These are phyloP conservation scores for Epicoccum nigrum DNA, from an alignment of 2,329 filamentous ascomycete species.

Conservation along the genomic window DNA sequence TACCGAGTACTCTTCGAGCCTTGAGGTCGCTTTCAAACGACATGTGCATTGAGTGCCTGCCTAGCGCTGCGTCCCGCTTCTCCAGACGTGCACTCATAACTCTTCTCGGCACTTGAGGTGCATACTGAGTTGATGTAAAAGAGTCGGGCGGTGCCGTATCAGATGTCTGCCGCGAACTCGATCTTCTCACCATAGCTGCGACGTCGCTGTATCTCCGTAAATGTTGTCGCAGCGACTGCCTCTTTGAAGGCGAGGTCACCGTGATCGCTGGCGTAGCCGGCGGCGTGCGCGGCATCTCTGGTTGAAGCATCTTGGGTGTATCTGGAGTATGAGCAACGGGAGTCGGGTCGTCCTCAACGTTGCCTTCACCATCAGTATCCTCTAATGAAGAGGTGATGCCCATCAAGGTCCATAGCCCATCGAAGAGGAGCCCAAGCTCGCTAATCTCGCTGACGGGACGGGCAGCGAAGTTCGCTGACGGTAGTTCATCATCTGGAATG, in stretches of 20 bases:
- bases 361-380: slow-evolving; percentile 17
- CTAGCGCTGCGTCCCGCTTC: slow-evolving; percentile 9
- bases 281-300: slow-evolving; percentile 9
- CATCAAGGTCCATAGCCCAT: slow-evolving; percentile 20
- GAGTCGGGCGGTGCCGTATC: slow-evolving; percentile 29
- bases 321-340: slow-evolving; percentile 3
- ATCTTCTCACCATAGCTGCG: slow-evolving; percentile 11
- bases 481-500: slow-evolving; percentile 27
- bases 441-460: slow-evolving; percentile 32
- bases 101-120: slow-evolving; percentile 32
- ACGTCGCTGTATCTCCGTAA: slow-evolving; percentile 17
- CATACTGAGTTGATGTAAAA: slow-evolving; percentile 8
- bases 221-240: not conserved
- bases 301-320: slow-evolving; percentile 7
- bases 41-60: slow-evolving; percentile 6
- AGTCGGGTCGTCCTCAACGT: slow-evolving; percentile 19
- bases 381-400: slow-evolving; percentile 7
- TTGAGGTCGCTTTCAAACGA: slow-evolving; percentile 10
- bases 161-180: slow-evolving; percentile 25
- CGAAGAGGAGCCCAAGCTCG: slow-evolving; percentile 19
- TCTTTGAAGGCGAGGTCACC: slow-evolving; percentile 10
- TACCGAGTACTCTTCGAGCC: slow-evolving; percentile 1
- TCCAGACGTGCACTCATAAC: slow-evolving; percentile 34
- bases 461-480: slow-evolving; percentile 32
- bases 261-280: slow-evolving; percentile 13